Percentiles rank a stretch among this genome's conserved stretches.
Evolutionary conservation across 176 grass and related monocot genomes (phyloP).

Genomic region (Lolium rigidum): DNA sequence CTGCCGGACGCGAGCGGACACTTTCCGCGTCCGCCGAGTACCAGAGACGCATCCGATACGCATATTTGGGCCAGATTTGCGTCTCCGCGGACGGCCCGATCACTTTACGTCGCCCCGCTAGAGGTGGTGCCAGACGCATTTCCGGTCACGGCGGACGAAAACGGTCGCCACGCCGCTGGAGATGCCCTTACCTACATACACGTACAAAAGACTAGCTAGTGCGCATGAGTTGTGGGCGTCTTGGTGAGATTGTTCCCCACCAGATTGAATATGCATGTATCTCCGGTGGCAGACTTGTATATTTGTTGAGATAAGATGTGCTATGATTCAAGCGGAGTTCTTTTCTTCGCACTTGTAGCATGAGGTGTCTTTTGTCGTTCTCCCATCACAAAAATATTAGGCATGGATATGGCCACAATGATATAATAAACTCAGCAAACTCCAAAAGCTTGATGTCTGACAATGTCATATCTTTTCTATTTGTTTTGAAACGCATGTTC

Average conservation of each 20-base stretch:
- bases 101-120: too few species aligned
- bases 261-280: neutral
- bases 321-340: neutral
- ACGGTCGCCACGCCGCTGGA: too few species aligned
- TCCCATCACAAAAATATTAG: constrained; percentile 18
- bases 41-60: too few species aligned
- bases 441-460: constrained; percentile 19
- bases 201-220: neutral
- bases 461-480: neutral
- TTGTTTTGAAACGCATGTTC: neutral
- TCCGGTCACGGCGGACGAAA: too few species aligned
- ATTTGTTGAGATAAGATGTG: constrained; percentile 43
- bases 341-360: neutral
- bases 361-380: constrained; percentile 6
- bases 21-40: too few species aligned
- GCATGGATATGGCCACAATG: neutral
- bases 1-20: too few species aligned
- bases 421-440: neutral
- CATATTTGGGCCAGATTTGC: too few species aligned
- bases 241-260: neutral
- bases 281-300: constrained; percentile 17
- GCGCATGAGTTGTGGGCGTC: neutral
- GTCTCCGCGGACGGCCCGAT: too few species aligned
- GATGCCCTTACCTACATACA: too few species aligned
- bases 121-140: too few species aligned